phyloP scores from a whole-genome alignment of 2,329 filamentous ascomycete genomes.

The Penicillium brasilianum region DNA sequence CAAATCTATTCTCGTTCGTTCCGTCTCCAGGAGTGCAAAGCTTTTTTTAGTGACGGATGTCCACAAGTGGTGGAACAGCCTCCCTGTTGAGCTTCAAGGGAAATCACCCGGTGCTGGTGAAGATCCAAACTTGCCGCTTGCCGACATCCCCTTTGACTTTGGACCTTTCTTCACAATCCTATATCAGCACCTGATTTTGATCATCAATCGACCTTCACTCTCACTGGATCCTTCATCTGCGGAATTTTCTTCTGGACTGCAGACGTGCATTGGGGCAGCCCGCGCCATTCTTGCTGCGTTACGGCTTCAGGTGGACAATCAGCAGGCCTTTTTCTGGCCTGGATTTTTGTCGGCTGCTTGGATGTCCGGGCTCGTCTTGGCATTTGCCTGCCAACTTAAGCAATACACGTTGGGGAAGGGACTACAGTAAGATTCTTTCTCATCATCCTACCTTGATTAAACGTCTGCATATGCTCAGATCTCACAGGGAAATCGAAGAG shows the following conservation, averaged over 20 bases:
- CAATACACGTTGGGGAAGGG: constrained; percentile 46
- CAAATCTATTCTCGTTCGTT: constrained; percentile 48
- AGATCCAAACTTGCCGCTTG: background rate
- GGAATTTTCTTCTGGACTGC: constrained; percentile 48
- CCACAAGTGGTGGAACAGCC: constrained; percentile 51
- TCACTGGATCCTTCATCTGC: constrained; percentile 45
- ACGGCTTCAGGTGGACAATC: constrained; percentile 37
- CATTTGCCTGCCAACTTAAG: constrained; percentile 48
- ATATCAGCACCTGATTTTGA: constrained; percentile 48
- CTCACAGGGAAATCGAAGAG: constrained; percentile 41
- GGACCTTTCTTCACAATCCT: constrained; percentile 49
- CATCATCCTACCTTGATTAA: background rate
- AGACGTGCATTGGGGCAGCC: constrained; percentile 48
- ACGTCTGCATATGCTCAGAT: constrained; percentile 6
- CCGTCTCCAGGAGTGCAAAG: constrained; percentile 45
- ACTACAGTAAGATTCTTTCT: constrained; percentile 33
- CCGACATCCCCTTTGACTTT: constrained; percentile 37
- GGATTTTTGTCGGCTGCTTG: constrained; percentile 48
- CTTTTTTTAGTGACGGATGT: constrained; percentile 47
- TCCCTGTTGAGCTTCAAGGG: constrained; percentile 39
- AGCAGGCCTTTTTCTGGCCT: constrained; percentile 47
- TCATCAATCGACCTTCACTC: constrained; percentile 48
- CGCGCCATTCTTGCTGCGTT: constrained; percentile 46
- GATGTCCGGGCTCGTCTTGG: constrained; percentile 50
- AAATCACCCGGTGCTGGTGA: constrained; percentile 8